Conservation (phyloP, 1,139 yeast genomes). For the Saccharomycopsis hybrid region DNA sequence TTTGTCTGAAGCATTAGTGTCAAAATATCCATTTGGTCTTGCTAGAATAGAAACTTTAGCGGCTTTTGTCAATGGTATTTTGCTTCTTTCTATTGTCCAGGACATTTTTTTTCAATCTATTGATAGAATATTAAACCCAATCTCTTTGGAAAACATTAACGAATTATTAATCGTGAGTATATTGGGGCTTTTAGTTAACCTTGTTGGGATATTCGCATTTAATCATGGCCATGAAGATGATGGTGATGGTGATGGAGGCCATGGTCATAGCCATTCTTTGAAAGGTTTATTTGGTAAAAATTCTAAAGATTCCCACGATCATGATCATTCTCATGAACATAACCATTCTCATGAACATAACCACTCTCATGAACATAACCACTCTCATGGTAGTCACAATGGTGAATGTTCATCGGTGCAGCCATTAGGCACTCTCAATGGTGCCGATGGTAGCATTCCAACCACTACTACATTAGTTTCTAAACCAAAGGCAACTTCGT, state of each 20-base stretch:
- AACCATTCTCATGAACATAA: conserved; percentile 29
- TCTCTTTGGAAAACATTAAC: conserved; percentile 69
- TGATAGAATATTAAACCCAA: conserved; percentile 74
- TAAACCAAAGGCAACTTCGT: background rate
- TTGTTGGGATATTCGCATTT: conserved; percentile 91
- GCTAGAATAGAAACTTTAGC: conserved; percentile 83
- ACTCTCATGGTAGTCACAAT: conserved; percentile 22
- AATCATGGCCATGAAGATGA: conserved; percentile 59
- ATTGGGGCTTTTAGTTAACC: conserved; percentile 78
- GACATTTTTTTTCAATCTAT: conserved; percentile 85
- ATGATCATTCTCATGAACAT: conserved; percentile 27
- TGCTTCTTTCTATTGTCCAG: conserved; percentile 79
- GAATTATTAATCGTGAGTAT: conserved; percentile 81
- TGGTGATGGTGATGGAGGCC: conserved; percentile 32
- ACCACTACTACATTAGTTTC: no score
- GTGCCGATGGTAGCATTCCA: background rate
- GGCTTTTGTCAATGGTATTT: conserved; percentile 90
- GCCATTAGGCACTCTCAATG: conserved; percentile 5
- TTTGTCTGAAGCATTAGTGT: conserved; percentile 38
- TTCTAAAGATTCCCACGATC: conserved; percentile 29
- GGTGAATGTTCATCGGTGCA: conserved; percentile 9
- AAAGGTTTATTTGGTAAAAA: conserved; percentile 13
- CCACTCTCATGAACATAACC: conserved; percentile 26
- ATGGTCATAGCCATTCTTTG: conserved; percentile 25
- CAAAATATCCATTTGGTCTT: conserved; percentile 80